Evolutionary conservation across 495 filamentous ascomycete species (phyloP).

Genomic region (Talaromyces adpressus): DNA sequence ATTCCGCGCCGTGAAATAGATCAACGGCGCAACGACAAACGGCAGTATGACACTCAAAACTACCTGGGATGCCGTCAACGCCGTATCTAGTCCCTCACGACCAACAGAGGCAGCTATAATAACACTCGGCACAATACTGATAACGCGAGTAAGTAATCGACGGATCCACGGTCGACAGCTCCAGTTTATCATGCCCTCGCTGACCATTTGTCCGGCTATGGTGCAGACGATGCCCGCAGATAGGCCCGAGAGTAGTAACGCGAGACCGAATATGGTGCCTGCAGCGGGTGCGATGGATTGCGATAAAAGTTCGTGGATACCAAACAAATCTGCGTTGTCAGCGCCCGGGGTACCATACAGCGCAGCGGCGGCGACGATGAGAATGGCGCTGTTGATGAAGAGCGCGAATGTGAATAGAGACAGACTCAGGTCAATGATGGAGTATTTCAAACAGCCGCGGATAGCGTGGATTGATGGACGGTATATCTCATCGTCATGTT

Average conservation of each 20-base stretch:
- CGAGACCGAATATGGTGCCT: constrained; percentile 70
- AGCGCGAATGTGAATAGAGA: constrained; percentile 87
- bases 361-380: constrained; percentile 79
- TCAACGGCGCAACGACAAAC: constrained; percentile 73
- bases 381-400: constrained; percentile 89
- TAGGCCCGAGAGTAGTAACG: constrained; percentile 68
- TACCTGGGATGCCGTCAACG: constrained; percentile 73
- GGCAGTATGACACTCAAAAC: constrained; percentile 74
- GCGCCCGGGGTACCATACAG: constrained; percentile 54
- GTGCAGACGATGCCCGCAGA: constrained; percentile 78
- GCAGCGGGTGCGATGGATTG: constrained; percentile 60
- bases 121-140: constrained; percentile 75
- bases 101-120: constrained; percentile 77
- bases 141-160: constrained; percentile 59
- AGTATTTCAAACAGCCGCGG: constrained; percentile 70
- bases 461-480: constrained; percentile 73
- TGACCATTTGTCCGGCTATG: constrained; percentile 78
- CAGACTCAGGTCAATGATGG: constrained; percentile 64
- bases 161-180: constrained; percentile 63
- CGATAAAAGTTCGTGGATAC: constrained; percentile 72
- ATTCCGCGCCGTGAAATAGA: constrained; percentile 79
- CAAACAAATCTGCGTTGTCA: constrained; percentile 66
- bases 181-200: constrained; percentile 72
- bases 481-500: constrained; percentile 54
- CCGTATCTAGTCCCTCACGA: constrained; percentile 58